phyloP scores from a whole-genome alignment of 805 yeast species.

The Kodamaea neixiangensis region DNA sequence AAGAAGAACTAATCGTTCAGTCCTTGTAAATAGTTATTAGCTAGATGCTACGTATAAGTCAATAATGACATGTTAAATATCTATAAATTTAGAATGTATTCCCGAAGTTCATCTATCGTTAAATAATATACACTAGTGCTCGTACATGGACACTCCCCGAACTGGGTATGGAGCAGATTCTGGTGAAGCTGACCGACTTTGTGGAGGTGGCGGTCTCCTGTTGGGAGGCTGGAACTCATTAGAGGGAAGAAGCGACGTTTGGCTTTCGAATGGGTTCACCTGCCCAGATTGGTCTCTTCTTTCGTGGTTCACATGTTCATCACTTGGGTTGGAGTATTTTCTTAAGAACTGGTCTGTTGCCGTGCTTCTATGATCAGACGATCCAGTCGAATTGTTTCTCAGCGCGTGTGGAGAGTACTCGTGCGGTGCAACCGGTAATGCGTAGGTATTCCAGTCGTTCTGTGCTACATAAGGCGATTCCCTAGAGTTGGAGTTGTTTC shows the following conservation, averaged over 20 bases:
- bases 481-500: background rate
- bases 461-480: background rate
- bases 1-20: slow-evolving; percentile 10
- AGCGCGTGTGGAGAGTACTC: background rate
- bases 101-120: background rate
- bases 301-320: background rate
- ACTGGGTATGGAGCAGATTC: slow-evolving; percentile 31
- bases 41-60: background rate
- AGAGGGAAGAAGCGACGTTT: background rate
- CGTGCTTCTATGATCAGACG: background rate
- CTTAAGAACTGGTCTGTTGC: background rate
- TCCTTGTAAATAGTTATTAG: slow-evolving; percentile 6
- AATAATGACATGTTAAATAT: background rate
- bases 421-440: background rate
- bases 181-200: background rate
- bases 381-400: background rate
- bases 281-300: slow-evolving; percentile 1
- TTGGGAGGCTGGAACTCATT: background rate
- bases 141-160: slow-evolving; percentile 31
- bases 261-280: background rate
- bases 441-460: background rate
- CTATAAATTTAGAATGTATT: background rate
- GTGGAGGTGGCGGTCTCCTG: background rate
- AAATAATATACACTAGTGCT: slow-evolving; percentile 5
- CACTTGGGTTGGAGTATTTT: background rate